Conservation (phyloP, 2,329 filamentous ascomycete species). For the Pseudogymnoascus verrucosus region DNA sequence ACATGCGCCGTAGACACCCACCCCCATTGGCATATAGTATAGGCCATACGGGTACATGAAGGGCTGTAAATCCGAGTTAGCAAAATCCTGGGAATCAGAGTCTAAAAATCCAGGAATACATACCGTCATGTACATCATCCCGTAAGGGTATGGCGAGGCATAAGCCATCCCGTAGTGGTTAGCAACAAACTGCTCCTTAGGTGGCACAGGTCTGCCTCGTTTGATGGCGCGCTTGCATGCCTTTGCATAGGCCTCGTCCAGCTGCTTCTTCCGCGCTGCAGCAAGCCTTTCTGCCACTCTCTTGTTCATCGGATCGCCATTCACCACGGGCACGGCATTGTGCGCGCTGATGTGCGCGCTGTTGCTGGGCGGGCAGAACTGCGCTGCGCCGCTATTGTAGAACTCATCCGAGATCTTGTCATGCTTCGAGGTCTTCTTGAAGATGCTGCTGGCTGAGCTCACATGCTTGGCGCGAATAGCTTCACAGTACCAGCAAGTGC, state of each 20-base stretch:
- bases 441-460: slow-evolving; percentile 35
- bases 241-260: slow-evolving; percentile 50
- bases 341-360: slow-evolving; percentile 67
- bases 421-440: slow-evolving; percentile 36
- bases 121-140: slow-evolving; percentile 3
- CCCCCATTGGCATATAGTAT: slow-evolving; percentile 20
- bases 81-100: slow-evolving; percentile 10
- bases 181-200: slow-evolving; percentile 40
- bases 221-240: slow-evolving; percentile 42
- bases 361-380: slow-evolving; percentile 45
- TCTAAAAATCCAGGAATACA: not conserved
- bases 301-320: slow-evolving; percentile 16
- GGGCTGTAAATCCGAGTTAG: slow-evolving; percentile 22
- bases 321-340: slow-evolving; percentile 47
- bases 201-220: slow-evolving; percentile 41
- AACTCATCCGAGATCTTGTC: slow-evolving; percentile 40
- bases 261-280: slow-evolving; percentile 29
- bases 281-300: slow-evolving; percentile 21
- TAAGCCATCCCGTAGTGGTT: slow-evolving; percentile 31
- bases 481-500: slow-evolving; percentile 81
- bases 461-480: slow-evolving; percentile 51
- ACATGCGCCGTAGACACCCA: slow-evolving; percentile 20
- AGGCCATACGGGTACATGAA: slow-evolving; percentile 22
- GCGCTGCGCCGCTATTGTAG: slow-evolving; percentile 40
- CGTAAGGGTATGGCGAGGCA: not conserved